Percentiles rank a stretch among this genome's conserved stretches.
These are phyloP conservation scores for Cryptosporidium baileyi DNA, from an alignment of 169 alveolate genomes.

Conservation along the genomic window DNA sequence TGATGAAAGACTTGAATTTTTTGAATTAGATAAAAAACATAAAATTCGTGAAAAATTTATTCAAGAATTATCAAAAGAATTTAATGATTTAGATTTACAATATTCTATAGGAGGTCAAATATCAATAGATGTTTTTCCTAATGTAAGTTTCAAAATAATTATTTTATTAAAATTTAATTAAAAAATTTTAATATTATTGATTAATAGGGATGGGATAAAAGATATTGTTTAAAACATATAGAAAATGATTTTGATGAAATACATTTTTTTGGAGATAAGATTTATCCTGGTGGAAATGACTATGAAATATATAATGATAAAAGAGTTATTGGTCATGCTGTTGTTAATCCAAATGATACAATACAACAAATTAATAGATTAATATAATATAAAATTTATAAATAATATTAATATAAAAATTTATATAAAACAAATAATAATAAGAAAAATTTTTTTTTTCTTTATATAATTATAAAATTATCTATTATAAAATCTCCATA, in stretches of 20 bases:
- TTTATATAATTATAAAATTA: background rate
- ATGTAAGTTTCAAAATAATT: conserved; percentile 67
- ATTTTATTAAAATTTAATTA: background rate
- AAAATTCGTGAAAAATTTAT: conserved; percentile 79
- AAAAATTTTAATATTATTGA: background rate
- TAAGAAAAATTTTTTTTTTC: background rate
- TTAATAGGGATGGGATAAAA: conserved; percentile 91
- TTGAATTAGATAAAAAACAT: conserved; percentile 79
- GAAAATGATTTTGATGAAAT: conserved; percentile 85
- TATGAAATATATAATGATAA: conserved; percentile 88
- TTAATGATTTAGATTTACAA: conserved; percentile 80
- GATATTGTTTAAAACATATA: conserved; percentile 85
- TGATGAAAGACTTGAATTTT: conserved; percentile 91
- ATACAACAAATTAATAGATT: conserved; percentile 72
- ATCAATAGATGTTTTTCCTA: conserved; percentile 93
- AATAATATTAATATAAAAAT: no score
- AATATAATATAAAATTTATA: background rate
- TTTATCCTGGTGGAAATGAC: conserved; percentile 95
- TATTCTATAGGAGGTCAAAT: conserved; percentile 97
- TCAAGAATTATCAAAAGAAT: conserved; percentile 76
- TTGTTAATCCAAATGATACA: conserved; percentile 87
- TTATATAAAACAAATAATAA: no score
- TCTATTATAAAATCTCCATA: conserved; percentile 11
- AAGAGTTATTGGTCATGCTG: conserved; percentile 91
- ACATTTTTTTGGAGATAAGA: conserved; percentile 93